Conservation (phyloP, 1,284 basidiomycete genomes). For the Microbotryum saponariae region DNA sequence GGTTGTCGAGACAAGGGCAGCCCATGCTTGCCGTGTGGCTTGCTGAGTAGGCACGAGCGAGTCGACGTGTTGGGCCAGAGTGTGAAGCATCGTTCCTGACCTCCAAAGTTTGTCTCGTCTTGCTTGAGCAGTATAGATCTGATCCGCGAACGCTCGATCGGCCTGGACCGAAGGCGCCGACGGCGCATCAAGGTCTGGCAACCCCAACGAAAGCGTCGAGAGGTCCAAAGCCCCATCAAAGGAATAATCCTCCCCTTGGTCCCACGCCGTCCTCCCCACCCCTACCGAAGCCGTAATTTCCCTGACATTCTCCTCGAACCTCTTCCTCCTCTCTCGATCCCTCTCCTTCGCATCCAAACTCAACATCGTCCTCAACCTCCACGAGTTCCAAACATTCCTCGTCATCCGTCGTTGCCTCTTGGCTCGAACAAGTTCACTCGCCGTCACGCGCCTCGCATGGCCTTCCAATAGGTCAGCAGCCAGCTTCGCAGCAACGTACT, state of each 20-base stretch:
- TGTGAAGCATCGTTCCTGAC: constrained; percentile 14
- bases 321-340: not conserved
- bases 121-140: not conserved
- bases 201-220: constrained; percentile 3
- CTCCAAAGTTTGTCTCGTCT: constrained; percentile 14
- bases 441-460: not conserved
- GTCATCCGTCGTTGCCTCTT: not conserved
- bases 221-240: not conserved
- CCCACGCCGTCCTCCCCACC: not conserved
- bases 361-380: not conserved
- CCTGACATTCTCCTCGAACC: constrained; percentile 6
- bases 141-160: not conserved
- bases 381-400: not conserved
- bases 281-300: not conserved
- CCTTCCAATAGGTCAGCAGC: not conserved
- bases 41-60: not conserved
- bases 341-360: not conserved
- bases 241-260: not conserved
- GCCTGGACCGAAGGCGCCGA: constrained; percentile 3
- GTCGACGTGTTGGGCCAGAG: constrained; percentile 5
- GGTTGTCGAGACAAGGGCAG: constrained; percentile 1
- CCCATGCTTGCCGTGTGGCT: constrained; percentile 2
- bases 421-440: not conserved
- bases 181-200: constrained; percentile 6
- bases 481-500: not conserved